Percentiles rank a stretch among this genome's conserved stretches.
Conservation (phyloP, 352 stramenopile genomes). For the Thraustochytrium striatum region DNA sequence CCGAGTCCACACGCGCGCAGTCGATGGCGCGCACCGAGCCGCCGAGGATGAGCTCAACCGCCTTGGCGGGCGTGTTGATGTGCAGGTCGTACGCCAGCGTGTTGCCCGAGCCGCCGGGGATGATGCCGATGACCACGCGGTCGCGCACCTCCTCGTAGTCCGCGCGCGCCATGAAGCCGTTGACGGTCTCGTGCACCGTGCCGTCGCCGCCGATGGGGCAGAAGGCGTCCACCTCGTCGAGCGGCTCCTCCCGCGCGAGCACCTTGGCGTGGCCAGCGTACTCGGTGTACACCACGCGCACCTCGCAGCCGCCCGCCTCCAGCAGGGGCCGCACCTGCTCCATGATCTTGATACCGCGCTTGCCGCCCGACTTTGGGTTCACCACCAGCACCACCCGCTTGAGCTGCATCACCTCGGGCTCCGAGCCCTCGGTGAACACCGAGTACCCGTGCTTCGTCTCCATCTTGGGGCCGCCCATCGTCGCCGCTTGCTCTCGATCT, state of each 20-base stretch:
- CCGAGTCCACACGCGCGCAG: neutral
- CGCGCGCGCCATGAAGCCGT: conserved; percentile 44
- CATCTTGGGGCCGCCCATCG: neutral
- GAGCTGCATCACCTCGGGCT: neutral
- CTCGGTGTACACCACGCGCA: conserved; percentile 37
- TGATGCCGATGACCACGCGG: conserved; percentile 40
- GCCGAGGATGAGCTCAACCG: neutral
- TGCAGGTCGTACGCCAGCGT: conserved; percentile 41
- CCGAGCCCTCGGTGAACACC: neutral
- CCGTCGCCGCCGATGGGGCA: conserved; percentile 49
- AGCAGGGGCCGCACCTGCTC: neutral
- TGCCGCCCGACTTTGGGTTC: conserved; percentile 31
- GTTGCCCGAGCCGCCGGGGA: conserved; percentile 48
- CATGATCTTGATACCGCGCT: neutral
- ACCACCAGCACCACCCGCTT: conserved; percentile 36
- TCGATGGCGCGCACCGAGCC: conserved; percentile 26
- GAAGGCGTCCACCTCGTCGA: conserved; percentile 37
- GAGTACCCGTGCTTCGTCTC: neutral
- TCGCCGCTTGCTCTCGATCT: neutral
- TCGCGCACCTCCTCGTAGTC: conserved; percentile 7
- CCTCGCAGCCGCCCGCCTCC: neutral
- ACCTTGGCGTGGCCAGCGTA: conserved; percentile 46
- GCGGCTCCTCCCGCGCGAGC: conserved; percentile 19
- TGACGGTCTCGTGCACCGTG: conserved; percentile 49
- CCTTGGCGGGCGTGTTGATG: neutral